These are phyloP conservation scores for Nicotiana noctiflora DNA, from an alignment of 257 asterid species.

Conservation along the genomic window DNA sequence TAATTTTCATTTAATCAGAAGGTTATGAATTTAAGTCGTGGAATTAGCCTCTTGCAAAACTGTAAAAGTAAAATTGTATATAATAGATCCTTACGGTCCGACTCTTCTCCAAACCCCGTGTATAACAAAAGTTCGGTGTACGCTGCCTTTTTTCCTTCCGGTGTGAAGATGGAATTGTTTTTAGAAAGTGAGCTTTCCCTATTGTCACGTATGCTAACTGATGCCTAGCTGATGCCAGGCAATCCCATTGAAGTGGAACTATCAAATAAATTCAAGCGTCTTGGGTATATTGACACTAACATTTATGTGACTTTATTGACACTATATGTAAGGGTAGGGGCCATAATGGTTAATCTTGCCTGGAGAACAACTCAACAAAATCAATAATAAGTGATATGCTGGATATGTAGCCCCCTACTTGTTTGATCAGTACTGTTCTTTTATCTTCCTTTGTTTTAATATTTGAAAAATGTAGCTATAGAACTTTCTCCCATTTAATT, in stretches of 20 bases:
- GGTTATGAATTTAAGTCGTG: too few relatives aligned
- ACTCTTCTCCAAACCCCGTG: too few relatives aligned
- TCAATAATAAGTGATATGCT: neutral
- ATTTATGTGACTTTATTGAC: slow-evolving; percentile 23
- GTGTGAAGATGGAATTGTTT: neutral
- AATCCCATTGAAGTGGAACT: neutral
- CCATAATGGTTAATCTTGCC: neutral
- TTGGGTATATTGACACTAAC: neutral
- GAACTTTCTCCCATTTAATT: too few relatives aligned
- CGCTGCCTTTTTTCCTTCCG: too few relatives aligned
- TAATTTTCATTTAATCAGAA: too few relatives aligned
- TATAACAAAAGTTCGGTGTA: too few relatives aligned
- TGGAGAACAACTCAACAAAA: neutral
- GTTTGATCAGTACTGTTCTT: neutral
- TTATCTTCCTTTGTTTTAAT: neutral
- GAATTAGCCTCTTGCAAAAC: too few relatives aligned
- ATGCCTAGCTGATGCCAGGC: neutral
- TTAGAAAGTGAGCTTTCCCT: neutral
- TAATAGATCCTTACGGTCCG: too few relatives aligned
- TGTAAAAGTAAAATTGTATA: too few relatives aligned
- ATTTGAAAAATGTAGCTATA: too few relatives aligned
- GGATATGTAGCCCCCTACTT: neutral
- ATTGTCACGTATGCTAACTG: neutral
- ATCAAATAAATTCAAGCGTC: neutral
- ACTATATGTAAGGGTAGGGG: slow-evolving; percentile 6